Conservation (phyloP, 305 asterid species). For the Ilex paraguariensis region DNA sequence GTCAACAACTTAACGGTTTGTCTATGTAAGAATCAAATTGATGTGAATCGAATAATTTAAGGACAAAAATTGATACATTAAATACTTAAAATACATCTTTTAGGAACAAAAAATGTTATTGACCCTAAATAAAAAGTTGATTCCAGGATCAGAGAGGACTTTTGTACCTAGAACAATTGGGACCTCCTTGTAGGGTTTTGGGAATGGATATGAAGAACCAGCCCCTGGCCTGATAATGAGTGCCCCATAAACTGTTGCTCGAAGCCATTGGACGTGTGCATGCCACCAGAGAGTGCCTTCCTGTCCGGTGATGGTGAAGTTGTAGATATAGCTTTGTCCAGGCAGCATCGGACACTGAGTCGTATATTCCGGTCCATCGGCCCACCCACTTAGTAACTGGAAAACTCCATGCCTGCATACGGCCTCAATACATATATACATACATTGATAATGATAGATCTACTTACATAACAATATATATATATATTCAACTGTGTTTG, state of each 20-base stretch:
- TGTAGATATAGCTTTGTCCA: conserved; percentile 9
- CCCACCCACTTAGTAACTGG: conserved; percentile 10
- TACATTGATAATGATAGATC: too few relatives aligned
- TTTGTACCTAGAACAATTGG: conserved; percentile 4
- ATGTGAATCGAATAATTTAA: too few relatives aligned
- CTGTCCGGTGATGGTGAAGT: conserved; percentile 10
- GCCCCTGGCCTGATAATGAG: conserved; percentile 7
- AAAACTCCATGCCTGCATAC: conserved; percentile 9
- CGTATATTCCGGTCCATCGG: conserved; percentile 8
- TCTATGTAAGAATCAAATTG: too few relatives aligned
- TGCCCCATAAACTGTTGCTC: conserved; percentile 13
- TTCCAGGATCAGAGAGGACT: too few relatives aligned
- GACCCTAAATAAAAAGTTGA: too few relatives aligned
- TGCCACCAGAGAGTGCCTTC: conserved; percentile 19
- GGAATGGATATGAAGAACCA: conserved; percentile 13
- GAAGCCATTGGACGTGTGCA: conserved; percentile 3
- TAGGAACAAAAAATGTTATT: too few relatives aligned
- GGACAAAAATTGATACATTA: too few relatives aligned
- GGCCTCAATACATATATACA: too few relatives aligned
- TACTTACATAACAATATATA: too few relatives aligned
- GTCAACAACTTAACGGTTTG: too few relatives aligned
- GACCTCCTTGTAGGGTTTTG: conserved; percentile 10
- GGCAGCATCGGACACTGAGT: conserved; percentile 12
- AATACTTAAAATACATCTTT: too few relatives aligned
- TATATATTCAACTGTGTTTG: too few relatives aligned